phyloP scores from a whole-genome alignment of 176 grass and related monocot species.

The Coix lacrymajobi region DNA sequence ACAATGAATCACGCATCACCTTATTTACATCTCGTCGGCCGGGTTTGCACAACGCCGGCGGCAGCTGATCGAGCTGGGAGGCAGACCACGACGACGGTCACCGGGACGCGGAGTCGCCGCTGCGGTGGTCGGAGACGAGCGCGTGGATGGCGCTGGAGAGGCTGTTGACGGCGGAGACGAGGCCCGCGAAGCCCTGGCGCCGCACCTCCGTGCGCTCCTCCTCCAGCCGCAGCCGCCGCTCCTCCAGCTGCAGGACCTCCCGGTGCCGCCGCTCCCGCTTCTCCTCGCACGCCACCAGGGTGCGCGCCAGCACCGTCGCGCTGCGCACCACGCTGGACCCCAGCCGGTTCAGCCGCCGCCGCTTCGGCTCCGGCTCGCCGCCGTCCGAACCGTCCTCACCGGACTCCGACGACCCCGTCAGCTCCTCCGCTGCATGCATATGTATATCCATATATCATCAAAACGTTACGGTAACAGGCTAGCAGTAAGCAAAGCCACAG shows the following conservation, averaged over 20 bases:
- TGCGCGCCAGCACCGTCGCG: slow-evolving; percentile 83
- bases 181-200: slow-evolving; percentile 78
- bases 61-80: neutral
- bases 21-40: slow-evolving; percentile 56
- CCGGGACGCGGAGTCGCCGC: slow-evolving; percentile 48
- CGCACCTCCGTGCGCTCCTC: slow-evolving; percentile 80
- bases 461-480: neutral
- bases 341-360: slow-evolving; percentile 54
- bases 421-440: slow-evolving; percentile 39
- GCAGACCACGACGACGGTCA: neutral
- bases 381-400: slow-evolving; percentile 23
- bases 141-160: slow-evolving; percentile 87
- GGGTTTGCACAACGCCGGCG: neutral
- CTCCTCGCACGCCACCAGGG: slow-evolving; percentile 89
- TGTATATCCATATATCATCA: neutral
- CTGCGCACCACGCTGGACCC: slow-evolving; percentile 86
- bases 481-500: too few species aligned
- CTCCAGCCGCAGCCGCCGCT: slow-evolving; percentile 77
- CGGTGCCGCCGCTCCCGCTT: slow-evolving; percentile 85
- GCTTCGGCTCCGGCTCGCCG: slow-evolving; percentile 69
- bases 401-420: slow-evolving; percentile 64
- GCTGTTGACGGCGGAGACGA: slow-evolving; percentile 86
- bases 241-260: slow-evolving; percentile 83
- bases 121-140: slow-evolving; percentile 79
- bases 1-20: neutral